phyloP scores from a whole-genome alignment of 345 rosid genomes.

The Pistacia vera region DNA sequence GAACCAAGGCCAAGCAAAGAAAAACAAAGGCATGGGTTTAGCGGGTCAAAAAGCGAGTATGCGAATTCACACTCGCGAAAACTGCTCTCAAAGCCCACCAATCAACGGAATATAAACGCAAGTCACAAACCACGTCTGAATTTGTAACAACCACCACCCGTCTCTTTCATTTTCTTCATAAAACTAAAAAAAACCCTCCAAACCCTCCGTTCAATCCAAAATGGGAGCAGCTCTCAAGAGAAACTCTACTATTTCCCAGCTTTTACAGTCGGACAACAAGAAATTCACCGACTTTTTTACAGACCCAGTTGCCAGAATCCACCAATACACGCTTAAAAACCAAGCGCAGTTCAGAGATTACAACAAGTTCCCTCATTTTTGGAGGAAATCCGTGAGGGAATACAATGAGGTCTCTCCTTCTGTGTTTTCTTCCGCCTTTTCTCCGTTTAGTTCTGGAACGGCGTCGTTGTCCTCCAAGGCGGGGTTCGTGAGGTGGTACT shows the following conservation, averaged over 20 bases:
- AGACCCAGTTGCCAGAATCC: conserved; percentile 29
- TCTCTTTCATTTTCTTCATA: background rate
- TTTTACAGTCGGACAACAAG: conserved; percentile 25
- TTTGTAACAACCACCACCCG: background rate
- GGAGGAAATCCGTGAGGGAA: conserved; percentile 37
- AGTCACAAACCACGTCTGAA: background rate
- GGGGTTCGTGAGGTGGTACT: conserved; percentile 78
- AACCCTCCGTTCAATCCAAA: background rate
- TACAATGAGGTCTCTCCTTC: conserved; percentile 30
- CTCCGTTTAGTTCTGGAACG: conserved; percentile 29
- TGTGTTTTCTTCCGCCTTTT: conserved; percentile 30
- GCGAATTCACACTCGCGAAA: background rate
- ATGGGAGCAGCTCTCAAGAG: conserved; percentile 48
- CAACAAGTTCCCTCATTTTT: conserved; percentile 38
- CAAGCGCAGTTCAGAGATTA: conserved; percentile 47
- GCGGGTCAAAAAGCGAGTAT: background rate
- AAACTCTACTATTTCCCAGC: conserved; percentile 33
- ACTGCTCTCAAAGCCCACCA: background rate
- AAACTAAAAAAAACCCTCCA: background rate
- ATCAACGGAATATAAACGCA: background rate
- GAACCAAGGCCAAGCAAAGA: background rate
- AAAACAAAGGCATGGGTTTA: background rate
- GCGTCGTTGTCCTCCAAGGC: conserved; percentile 33
- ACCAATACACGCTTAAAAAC: conserved; percentile 19
- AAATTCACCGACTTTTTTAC: conserved; percentile 14